Evolutionary conservation across 2,329 filamentous ascomycete genomes (phyloP), one percentile per base, ranked within the genome.

Genomic region (Xylariomycetidae sp.): DNA sequence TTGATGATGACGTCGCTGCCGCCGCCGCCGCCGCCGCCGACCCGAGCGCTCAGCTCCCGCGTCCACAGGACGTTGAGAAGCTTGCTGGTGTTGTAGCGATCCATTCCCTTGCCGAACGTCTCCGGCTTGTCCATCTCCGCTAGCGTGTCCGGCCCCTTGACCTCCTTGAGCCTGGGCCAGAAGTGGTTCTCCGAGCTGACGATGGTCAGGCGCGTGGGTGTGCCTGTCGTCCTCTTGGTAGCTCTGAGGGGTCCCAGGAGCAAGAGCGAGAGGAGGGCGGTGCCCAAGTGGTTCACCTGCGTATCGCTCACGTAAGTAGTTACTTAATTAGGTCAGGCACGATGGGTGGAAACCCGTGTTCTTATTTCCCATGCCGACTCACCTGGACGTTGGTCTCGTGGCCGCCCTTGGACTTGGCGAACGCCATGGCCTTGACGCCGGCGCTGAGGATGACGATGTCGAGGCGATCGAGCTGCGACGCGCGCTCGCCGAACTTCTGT

Each of bases 51-150:
- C 3, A 48, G 31, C 16, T 38, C 41, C 5, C 41, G 37, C 13
- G 33, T 42, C 43, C 47, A 47, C 0, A 48, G 13, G 11, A 47
- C 11, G 18, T 40, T 32, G 10, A 50, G 38, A 15, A 48, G 32
- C 37, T 47, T 47, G 2, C 34, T 46, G 23, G 38, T 29, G 17
- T 27, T 33, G 25, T 50, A 50, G 8, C 38, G 45, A 16, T 26
- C 31, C 11, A 27, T 31, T 17, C 33, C 43, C 14, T 37, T 37
- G 26, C 25, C 30, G 15, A 48, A 48, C 3, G 42, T 39, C 7
- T 27, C 33, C 27, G 38, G 35, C 17, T 44, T 27, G 12, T 49
- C 43, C 11, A 49, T 30, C 28, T 33, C 37, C 14, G 14, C 13
- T 8, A 46, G 27, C 18, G 43, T 41, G 6, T 37, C 35, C 3